phyloP scores from a whole-genome alignment of 257 asterid genomes.

The Capsicum chinense region DNA sequence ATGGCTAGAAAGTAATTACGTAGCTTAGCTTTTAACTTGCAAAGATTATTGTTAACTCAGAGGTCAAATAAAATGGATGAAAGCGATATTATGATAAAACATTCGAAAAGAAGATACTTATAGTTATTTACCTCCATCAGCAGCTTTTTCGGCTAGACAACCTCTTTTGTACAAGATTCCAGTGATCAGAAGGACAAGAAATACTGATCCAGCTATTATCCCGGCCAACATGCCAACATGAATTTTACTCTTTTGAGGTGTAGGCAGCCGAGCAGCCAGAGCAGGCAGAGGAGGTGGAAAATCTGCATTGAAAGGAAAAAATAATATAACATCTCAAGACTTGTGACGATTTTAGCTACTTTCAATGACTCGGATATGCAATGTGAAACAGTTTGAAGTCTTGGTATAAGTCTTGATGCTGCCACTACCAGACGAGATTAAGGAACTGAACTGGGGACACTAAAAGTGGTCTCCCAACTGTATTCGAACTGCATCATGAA shows the following conservation, averaged over 20 bases:
- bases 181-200: conserved; percentile 49
- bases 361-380: conserved; percentile 4
- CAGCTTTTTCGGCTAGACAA: conserved; percentile 54
- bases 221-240: conserved; percentile 46
- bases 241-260: conserved; percentile 41
- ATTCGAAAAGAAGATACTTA: neutral
- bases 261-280: conserved; percentile 27
- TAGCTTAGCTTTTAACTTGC: conserved; percentile 11
- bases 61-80: conserved; percentile 6
- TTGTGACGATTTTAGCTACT: neutral
- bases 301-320: conserved; percentile 47
- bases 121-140: conserved; percentile 59
- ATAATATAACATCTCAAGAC: neutral
- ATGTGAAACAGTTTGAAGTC: neutral
- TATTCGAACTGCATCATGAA: neutral
- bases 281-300: conserved; percentile 68
- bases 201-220: conserved; percentile 54
- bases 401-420: neutral
- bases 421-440: conserved; percentile 4
- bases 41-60: neutral
- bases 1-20: neutral
- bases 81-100: neutral
- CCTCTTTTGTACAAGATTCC: conserved; percentile 51
- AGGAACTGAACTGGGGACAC: neutral
- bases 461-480: neutral